Evolutionary conservation across 2,329 filamentous ascomycete genomes (phyloP).

Genomic region (Basipetospora chlamydospora): DNA sequence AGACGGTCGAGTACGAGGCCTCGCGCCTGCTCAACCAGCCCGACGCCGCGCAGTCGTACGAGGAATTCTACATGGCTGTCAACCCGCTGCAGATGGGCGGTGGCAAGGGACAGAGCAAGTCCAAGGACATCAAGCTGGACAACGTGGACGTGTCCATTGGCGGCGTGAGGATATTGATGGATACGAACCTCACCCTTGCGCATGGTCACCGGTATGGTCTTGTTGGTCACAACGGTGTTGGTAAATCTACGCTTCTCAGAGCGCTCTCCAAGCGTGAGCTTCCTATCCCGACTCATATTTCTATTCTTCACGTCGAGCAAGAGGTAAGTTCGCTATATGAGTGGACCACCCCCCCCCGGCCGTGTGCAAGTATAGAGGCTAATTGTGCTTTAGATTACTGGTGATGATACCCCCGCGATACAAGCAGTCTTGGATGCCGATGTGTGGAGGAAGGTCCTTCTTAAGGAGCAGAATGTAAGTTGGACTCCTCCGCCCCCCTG

Average conservation of each 20-base stretch:
- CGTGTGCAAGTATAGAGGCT: neutral
- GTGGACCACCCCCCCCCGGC: neutral
- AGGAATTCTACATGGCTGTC: slow-evolving; percentile 99
- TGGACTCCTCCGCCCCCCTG: too few species aligned
- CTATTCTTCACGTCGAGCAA: slow-evolving; percentile 97
- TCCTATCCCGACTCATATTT: slow-evolving; percentile 90
- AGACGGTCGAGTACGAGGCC: slow-evolving; percentile 95
- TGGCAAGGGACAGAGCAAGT: slow-evolving; percentile 60
- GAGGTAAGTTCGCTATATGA: slow-evolving; percentile 48
- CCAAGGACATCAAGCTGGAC: slow-evolving; percentile 97
- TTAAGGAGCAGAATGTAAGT: slow-evolving; percentile 71
- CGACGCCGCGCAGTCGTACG: slow-evolving; percentile 78
- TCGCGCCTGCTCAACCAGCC: slow-evolving; percentile 76
- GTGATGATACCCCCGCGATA: slow-evolving; percentile 86
- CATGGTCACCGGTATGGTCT: slow-evolving; percentile 92
- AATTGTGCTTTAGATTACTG: slow-evolving; percentile 51
- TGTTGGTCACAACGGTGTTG: slow-evolving; percentile 98
- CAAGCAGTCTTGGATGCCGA: slow-evolving; percentile 95
- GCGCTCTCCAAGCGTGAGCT: slow-evolving; percentile 88
- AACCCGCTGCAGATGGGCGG: slow-evolving; percentile 83
- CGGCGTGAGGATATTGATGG: slow-evolving; percentile 74
- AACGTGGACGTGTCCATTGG: slow-evolving; percentile 89
- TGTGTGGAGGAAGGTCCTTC: slow-evolving; percentile 92
- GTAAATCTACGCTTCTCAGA: slow-evolving; percentile 86
- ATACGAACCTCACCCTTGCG: slow-evolving; percentile 78